Conservation (phyloP, 2,329 filamentous ascomycete genomes). For the Aspergillus transmontanensis region DNA sequence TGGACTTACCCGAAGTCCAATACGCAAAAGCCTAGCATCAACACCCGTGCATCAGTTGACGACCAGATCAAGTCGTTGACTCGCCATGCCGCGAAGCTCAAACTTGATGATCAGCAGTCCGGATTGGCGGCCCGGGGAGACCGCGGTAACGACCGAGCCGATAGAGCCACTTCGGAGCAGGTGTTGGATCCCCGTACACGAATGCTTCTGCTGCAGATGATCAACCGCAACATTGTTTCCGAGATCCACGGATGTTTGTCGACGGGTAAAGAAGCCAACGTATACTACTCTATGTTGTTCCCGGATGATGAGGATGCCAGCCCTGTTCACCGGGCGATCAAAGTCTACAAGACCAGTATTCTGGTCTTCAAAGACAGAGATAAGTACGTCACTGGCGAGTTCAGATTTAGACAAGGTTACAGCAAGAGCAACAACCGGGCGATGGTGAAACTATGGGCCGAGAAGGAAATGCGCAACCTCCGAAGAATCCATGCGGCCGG, state of each 20-base stretch:
- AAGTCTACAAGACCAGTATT: constrained; percentile 98
- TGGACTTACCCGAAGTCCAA: constrained; percentile 70
- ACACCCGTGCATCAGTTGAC: constrained; percentile 77
- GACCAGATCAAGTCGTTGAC: constrained; percentile 86
- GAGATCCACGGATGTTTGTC: constrained; percentile 95
- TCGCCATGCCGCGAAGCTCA: constrained; percentile 82
- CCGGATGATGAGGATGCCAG: constrained; percentile 51
- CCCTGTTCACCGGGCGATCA: constrained; percentile 79
- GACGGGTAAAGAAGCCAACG: constrained; percentile 97
- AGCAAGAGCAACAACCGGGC: constrained; percentile 93
- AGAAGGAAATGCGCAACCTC: constrained; percentile 96
- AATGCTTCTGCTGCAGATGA: constrained; percentile 94
- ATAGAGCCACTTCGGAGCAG: constrained; percentile 91
- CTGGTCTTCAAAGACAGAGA: constrained; percentile 97
- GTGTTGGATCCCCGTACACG: constrained; percentile 91
- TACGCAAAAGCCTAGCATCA: constrained; percentile 75
- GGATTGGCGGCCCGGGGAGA: constrained; percentile 54
- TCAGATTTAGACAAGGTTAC: constrained; percentile 85
- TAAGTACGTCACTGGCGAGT: constrained; percentile 92
- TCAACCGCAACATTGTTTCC: constrained; percentile 84
- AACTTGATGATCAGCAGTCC: constrained; percentile 66
- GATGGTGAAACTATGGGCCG: constrained; percentile 98
- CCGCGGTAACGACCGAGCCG: constrained; percentile 70
- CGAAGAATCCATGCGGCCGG: constrained; percentile 79
- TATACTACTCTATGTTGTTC: constrained; percentile 82